A percentile compares a stretch with the other conserved stretches of the same genome.
Conservation (phyloP, 1,139 yeast species). For the Sugiyamaella pinicola region DNA sequence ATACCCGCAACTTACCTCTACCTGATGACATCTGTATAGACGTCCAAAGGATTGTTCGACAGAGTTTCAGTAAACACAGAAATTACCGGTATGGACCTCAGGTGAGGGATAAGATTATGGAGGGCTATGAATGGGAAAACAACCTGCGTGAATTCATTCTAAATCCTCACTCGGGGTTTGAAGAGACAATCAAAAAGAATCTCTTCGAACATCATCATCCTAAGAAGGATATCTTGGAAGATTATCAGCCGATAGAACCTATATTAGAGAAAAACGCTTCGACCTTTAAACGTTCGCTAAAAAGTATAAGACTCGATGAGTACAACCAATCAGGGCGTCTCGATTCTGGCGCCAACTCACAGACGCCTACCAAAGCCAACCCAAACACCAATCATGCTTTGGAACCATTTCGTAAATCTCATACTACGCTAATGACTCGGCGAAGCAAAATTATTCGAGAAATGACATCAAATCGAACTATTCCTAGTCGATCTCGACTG, state of each 20-base stretch:
- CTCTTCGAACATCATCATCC: too few relatives aligned
- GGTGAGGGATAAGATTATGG: constrained; percentile 25
- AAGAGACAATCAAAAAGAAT: constrained; percentile 3
- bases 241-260: too few relatives aligned
- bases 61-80: constrained; percentile 13
- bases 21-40: constrained; percentile 9
- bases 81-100: constrained; percentile 24
- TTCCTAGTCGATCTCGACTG: constrained; percentile 21
- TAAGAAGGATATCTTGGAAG: too few relatives aligned
- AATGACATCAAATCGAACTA: not conserved
- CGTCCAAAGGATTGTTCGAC: constrained; percentile 6
- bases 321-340: constrained; percentile 17
- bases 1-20: constrained; percentile 25
- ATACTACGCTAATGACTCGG: constrained; percentile 18
- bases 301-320: constrained; percentile 9
- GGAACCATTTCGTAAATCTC: constrained; percentile 18
- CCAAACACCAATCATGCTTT: not conserved
- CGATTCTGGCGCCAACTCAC: not conserved
- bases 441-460: constrained; percentile 16
- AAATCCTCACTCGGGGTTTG: not conserved
- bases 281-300: constrained; percentile 5
- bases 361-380: constrained; percentile 10
- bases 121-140: constrained; percentile 30
- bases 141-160: constrained; percentile 20
- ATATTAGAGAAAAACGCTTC: constrained; percentile 5